Evolutionary conservation across 805 yeast genomes (phyloP), one percentile per base, ranked within the genome.

Genomic region (Myxozyma neglecta): DNA sequence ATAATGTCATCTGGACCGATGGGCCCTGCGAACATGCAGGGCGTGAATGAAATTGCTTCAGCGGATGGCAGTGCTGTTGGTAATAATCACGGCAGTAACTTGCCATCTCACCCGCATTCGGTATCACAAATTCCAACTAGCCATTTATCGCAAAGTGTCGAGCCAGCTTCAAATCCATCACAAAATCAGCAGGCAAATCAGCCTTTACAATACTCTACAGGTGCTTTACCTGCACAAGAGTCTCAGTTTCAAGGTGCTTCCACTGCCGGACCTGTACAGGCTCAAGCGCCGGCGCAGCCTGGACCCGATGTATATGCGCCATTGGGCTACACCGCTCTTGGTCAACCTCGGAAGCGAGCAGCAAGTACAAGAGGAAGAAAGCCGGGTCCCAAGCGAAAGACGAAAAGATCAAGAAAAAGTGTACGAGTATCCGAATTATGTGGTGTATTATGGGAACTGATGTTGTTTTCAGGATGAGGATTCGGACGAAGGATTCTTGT

Each of bases 401-500:
- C 14, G 29, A 35, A 20, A 39, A 37, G 52, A 40, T 24, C 53
- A 18, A 50, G 50, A 44, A 61, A 47, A 50, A 49, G 52, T 29
- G 53, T 51, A 57, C 10, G 46, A 55, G 13, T 14, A 34, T 14
- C 7, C 36, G 57, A 9, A n/a, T 40, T 2, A 13, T 11, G 16
- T 1, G 13, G 35, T 13, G 8, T 20, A 29, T 18, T 32, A 47
- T 29, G 24, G 18, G 16, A 52, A 16, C 10, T 11, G 37, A 10
- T 4, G 43, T 32, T 53, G 24, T 7, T 34, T 39, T 11, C 5
- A 42, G 42, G 46, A 54, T 16, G 57, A 53, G 7, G 65, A 63
- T 7, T 59, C 57, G 16, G 59, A 54, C 49, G 69, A 65, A 37
- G 68, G 57, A 11, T 66, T 52, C 53, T 35, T 62, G 18, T 53